Base-by-base conservation (phyloP, 257 asterid genomes). In the Solanum appendiculatum region DNA sequence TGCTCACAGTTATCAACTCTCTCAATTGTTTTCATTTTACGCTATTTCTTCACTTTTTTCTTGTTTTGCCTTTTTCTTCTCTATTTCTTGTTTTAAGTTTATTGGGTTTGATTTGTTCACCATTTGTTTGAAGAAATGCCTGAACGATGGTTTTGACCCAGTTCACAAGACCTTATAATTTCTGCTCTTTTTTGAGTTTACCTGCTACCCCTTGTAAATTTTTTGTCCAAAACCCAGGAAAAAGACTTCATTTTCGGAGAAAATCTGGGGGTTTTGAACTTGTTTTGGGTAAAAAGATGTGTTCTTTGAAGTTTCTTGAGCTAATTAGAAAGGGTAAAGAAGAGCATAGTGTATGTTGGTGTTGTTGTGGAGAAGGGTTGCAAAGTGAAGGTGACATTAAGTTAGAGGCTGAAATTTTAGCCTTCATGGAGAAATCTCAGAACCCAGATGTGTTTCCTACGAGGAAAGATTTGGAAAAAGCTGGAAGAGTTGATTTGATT, bases 401-500 rank as follows among this genome's bases (percentile, higher is more conserved):
- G 48, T 86, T 97, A 93, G 99, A 96, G 91, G 94, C 89, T 46
- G 95, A 93, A 83, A 92, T 97, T 72, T 84, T 97, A 94, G 93
- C 91, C 42, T 97, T 96, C 87, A 96, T 97, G 99, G 94, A 92
- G 89, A 92, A 92, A 83, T 97, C 99, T 70, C 91, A 91, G 78
- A 97, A 91, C 36, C 95, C 99, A 3, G 63, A 86, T 7, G 89
- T 90, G 88, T 97, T 97, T 91, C 99, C 99, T n/a, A 91, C 93
- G 18, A 93, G 86, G 90, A 86, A 89, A 12, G 98, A 97, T 90
- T 87, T 97, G 86, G 82, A 90, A 51, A 89, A 88, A 74, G 98
- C 92, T 3, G 99, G 99, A 15, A 93, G 99, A 86, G 13, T 86
- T 87, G 99, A 97, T 93, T 95, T 97, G 91, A 96, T 91, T 86